phyloP scores from a whole-genome alignment of 176 grass and related monocot species.

The Stipa capillata region DNA sequence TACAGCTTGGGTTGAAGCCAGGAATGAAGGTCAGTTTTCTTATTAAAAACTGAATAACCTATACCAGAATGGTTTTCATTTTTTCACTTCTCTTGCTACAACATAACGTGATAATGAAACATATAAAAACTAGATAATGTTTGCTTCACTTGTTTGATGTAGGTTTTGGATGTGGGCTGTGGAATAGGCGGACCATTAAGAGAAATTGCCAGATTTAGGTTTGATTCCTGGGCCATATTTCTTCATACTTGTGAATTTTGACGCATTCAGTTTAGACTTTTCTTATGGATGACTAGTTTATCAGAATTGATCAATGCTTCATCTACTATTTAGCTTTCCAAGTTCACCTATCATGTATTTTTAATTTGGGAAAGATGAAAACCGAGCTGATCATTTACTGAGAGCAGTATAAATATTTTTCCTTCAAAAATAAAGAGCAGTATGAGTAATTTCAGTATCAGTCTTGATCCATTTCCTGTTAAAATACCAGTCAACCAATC shows the following conservation, averaged over 20 bases:
- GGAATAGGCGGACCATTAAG: slow-evolving; percentile 90
- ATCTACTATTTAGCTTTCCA: not conserved
- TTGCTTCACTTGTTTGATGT: slow-evolving; percentile 9
- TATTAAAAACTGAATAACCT: not conserved
- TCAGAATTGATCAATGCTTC: not conserved
- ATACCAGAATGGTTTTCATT: not conserved
- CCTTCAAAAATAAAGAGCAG: too few relatives aligned
- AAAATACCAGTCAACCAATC: not conserved
- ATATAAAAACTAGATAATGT: not conserved
- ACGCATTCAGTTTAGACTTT: not conserved
- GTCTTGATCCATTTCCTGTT: not conserved
- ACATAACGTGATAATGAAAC: not conserved
- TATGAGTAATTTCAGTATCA: slow-evolving; percentile 3
- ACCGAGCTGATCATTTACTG: not conserved
- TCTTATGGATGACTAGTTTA: not conserved
- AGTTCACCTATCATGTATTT: not conserved
- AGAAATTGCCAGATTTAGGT: slow-evolving; percentile 99
- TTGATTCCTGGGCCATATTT: not conserved
- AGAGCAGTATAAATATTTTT: not conserved
- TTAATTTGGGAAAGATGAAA: not conserved
- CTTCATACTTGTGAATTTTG: not conserved
- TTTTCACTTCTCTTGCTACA: not conserved
- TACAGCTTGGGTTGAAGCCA: slow-evolving; percentile 77
- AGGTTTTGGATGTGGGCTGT: slow-evolving; percentile 95
- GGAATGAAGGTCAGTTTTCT: slow-evolving; percentile 74